These are phyloP conservation scores for Carex cristatella DNA, from an alignment of 176 grass and related monocot species.

Conservation along the genomic window DNA sequence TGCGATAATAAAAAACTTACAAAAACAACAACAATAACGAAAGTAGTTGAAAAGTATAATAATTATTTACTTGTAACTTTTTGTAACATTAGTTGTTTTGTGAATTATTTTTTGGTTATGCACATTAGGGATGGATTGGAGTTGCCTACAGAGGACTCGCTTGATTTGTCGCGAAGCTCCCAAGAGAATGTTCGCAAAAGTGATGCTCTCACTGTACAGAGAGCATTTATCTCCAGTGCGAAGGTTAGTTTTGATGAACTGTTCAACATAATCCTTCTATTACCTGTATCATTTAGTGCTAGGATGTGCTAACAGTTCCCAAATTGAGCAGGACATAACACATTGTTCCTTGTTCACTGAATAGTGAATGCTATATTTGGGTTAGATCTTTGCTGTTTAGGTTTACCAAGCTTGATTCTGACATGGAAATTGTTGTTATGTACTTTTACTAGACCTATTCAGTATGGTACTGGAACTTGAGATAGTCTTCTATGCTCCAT, in stretches of 20 bases:
- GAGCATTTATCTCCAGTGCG: constrained; percentile 64
- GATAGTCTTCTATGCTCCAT: no score
- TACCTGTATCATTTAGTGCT: not conserved
- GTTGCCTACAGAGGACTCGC: constrained; percentile 44
- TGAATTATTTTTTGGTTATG: constrained; percentile 17
- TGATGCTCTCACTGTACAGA: constrained; percentile 83
- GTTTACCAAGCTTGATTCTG: not conserved
- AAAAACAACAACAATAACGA: not conserved
- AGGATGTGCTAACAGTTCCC: not conserved
- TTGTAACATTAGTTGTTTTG: constrained; percentile 20
- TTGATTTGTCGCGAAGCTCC: constrained; percentile 34
- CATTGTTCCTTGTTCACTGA: not conserved
- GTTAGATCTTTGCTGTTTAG: not conserved
- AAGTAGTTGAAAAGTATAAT: constrained; percentile 18
- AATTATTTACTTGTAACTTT: constrained; percentile 13
- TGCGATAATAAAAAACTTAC: not conserved
- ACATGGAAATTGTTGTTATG: not conserved
- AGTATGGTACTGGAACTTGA: no score
- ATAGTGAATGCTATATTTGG: not conserved
- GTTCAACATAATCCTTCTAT: not conserved
- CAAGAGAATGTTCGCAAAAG: constrained; percentile 66
- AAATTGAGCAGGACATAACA: not conserved
- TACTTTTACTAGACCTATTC: no score
- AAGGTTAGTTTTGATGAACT: constrained; percentile 40
- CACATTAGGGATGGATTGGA: constrained; percentile 49